Percentiles rank a stretch among this genome's conserved stretches.
phyloP scores from a whole-genome alignment of 176 grass and related monocot species.

The Tillandsia fasciculata region DNA sequence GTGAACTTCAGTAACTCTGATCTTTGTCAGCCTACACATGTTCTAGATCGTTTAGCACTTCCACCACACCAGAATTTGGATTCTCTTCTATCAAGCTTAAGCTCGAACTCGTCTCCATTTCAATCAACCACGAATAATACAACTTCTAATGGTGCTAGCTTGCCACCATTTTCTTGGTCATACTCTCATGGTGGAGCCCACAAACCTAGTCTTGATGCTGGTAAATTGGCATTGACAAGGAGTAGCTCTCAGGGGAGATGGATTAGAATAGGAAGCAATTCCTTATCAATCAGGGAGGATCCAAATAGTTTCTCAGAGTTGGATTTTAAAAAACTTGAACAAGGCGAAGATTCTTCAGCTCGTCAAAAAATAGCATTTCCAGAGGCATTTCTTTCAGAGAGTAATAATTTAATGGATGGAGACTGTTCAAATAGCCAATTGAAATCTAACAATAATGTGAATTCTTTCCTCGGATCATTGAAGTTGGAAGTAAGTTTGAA shows the following conservation, averaged over 20 bases:
- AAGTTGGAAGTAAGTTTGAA: conserved; percentile 28
- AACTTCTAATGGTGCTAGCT: conserved; percentile 49
- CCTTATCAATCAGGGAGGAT: conserved; percentile 14
- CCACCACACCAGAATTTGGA: conserved; percentile 42
- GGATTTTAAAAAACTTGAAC: not conserved
- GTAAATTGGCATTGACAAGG: conserved; percentile 53
- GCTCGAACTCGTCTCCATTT: conserved; percentile 29
- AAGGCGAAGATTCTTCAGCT: conserved; percentile 27
- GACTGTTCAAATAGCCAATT: conserved; percentile 32
- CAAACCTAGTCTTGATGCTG: conserved; percentile 45
- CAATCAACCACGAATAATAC: conserved; percentile 28
- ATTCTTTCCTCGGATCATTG: conserved; percentile 35
- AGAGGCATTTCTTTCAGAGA: conserved; percentile 28
- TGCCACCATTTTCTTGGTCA: conserved; percentile 91
- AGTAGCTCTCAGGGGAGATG: conserved; percentile 54
- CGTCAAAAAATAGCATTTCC: conserved; percentile 44
- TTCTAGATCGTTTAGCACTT: conserved; percentile 57
- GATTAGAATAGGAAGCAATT: conserved; percentile 55
- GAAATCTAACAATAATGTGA: conserved; percentile 31
- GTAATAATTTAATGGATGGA: conserved; percentile 28
- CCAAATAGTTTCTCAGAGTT: too few species aligned
- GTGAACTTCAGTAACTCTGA: conserved; percentile 22
- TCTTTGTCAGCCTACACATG: conserved; percentile 54
- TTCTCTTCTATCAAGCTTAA: conserved; percentile 41
- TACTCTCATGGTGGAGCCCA: conserved; percentile 40